Evolutionary conservation across 768 basidiomycete species (phyloP).

Genomic region (Gloeophyllum trabeum): DNA sequence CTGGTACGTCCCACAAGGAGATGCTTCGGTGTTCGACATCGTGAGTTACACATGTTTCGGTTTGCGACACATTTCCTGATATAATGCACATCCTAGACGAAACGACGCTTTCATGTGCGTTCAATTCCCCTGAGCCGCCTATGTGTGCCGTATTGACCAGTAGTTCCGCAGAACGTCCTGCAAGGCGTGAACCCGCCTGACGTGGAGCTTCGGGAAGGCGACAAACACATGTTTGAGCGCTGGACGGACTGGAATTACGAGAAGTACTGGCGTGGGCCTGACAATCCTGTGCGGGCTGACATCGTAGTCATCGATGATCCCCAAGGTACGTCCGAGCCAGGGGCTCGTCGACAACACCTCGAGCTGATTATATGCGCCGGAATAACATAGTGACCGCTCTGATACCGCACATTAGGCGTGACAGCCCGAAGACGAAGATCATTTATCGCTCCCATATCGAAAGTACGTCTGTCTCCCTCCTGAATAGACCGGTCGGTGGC

Average conservation of each 20-base stretch:
- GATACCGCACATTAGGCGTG: neutral
- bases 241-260: constrained; percentile 1
- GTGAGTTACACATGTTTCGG: neutral
- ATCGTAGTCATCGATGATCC: constrained; percentile 1
- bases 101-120: constrained; percentile 1
- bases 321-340: neutral
- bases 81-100: neutral
- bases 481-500: neutral
- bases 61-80: neutral
- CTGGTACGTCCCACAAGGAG: constrained; percentile 1
- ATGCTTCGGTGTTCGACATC: constrained; percentile 1
- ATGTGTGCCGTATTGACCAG: neutral
- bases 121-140: neutral
- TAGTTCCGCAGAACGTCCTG: neutral
- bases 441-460: constrained; percentile 1
- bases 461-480: neutral
- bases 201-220: neutral
- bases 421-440: constrained; percentile 1
- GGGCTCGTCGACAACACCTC: no score
- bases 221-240: neutral
- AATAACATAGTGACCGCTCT: neutral
- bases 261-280: neutral
- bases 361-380: no score
- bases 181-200: neutral
- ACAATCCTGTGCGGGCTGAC: neutral